These are phyloP conservation scores for Lentinus polychrous DNA, from an alignment of 1,284 basidiomycete genomes.

Conservation along the genomic window DNA sequence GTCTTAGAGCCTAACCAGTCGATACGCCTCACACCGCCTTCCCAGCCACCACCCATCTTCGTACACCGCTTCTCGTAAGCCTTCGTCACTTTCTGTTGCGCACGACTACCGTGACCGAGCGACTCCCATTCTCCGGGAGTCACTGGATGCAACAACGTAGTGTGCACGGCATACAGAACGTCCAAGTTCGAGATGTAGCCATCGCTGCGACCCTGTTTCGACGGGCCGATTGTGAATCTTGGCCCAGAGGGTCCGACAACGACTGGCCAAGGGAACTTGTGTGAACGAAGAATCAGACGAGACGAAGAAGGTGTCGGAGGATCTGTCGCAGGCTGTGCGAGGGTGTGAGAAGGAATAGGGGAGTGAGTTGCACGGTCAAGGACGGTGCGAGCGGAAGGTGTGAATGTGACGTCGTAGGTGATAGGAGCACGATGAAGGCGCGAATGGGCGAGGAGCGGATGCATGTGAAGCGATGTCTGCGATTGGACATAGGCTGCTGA, in stretches of 20 bases:
- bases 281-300: conserved; percentile 47
- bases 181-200: conserved; percentile 52
- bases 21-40: conserved; percentile 54
- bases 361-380: conserved; percentile 47
- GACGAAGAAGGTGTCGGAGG: conserved; percentile 40
- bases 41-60: conserved; percentile 59
- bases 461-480: conserved; percentile 44
- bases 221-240: conserved; percentile 26
- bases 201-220: conserved; percentile 23
- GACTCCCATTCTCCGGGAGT: conserved; percentile 59
- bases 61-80: conserved; percentile 60
- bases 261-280: conserved; percentile 58
- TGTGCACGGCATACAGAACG: conserved; percentile 53
- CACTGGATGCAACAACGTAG: conserved; percentile 46
- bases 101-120: conserved; percentile 45
- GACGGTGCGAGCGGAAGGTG: conserved; percentile 51
- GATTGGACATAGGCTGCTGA: conserved; percentile 31
- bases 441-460: conserved; percentile 52
- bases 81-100: conserved; percentile 46
- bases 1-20: conserved; percentile 64
- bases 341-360: conserved; percentile 49
- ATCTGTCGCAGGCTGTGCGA: conserved; percentile 59
- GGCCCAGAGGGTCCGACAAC: conserved; percentile 32
- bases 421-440: conserved; percentile 50
- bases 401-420: conserved; percentile 51